A percentile compares a stretch with the other conserved stretches of the same genome.
Conservation (phyloP, 495 filamentous ascomycete species). For the Xylaria longipes region DNA sequence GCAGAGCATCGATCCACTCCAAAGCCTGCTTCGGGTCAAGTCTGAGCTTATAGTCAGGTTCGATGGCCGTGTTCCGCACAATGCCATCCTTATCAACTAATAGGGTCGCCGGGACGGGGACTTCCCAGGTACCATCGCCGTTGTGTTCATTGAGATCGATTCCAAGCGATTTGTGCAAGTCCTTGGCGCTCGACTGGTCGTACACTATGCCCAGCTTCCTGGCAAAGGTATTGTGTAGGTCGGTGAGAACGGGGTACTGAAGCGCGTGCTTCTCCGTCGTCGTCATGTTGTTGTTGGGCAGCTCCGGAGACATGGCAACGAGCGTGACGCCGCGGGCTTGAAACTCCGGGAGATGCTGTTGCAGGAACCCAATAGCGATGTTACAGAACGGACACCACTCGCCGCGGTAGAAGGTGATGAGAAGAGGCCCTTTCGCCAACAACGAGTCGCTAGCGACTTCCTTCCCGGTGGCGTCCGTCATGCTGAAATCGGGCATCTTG, state of each 20-base stretch:
- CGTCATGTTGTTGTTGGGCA: constrained; percentile 41
- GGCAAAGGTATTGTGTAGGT: constrained; percentile 46
- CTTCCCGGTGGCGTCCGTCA: constrained; percentile 41
- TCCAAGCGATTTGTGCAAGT: constrained; percentile 34
- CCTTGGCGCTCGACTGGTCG: constrained; percentile 33
- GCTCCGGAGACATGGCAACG: constrained; percentile 49
- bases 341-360: constrained; percentile 41
- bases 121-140: constrained; percentile 41
- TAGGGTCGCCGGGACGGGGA: constrained; percentile 46
- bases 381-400: constrained; percentile 56
- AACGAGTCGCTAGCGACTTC: constrained; percentile 37
- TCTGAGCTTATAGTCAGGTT: constrained; percentile 44
- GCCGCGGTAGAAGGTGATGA: constrained; percentile 53
- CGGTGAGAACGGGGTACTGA: constrained; percentile 48
- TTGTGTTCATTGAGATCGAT: constrained; percentile 34
- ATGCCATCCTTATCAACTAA: constrained; percentile 42
- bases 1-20: constrained; percentile 42
- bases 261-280: constrained; percentile 44
- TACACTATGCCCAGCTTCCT: constrained; percentile 44
- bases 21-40: constrained; percentile 42
- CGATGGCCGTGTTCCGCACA: constrained; percentile 42
- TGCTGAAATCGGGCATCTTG: constrained; percentile 38
- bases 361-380: constrained; percentile 39
- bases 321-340: constrained; percentile 45
- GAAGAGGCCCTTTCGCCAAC: constrained; percentile 44